Base-by-base conservation (phyloP, 805 yeast genomes). In the Zygotorulaspora danielsina region DNA sequence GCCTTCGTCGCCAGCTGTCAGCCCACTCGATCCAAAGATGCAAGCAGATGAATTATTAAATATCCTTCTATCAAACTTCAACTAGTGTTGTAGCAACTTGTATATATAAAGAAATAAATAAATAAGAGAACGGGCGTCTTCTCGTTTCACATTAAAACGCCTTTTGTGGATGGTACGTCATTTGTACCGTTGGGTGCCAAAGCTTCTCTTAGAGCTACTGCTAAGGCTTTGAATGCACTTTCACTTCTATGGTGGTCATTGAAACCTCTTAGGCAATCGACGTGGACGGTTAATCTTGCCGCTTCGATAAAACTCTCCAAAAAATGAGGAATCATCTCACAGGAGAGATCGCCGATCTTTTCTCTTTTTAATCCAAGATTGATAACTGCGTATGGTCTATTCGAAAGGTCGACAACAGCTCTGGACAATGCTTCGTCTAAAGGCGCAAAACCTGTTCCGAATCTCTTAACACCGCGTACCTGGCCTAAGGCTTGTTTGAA, bases 251-350 rank as follows among this genome's bases (percentile, higher is more conserved):
- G 98, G 64, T 93, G 98, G 64, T 93, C 98, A 63, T 93, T 93
- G 62, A 76, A 77, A 1, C 98, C 98, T 50, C 97, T 73, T 42
- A 93, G 59, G 62, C 96, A 86, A 65, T 93, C 98, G 24, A 93
- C 96, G 57, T 93, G 98, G 56, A 93, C 57, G 1, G 98, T 93
- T 39, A 93, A 74, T 44, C 83, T 82, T 1, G 97, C 96, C 28
- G 84, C 85, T 54, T 84, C 86, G 3, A 97, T 96, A 69, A 93
- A 93, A 53, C 95, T 82, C 63, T 88, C 95, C 46, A 93, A 61
- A 34, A 93, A 89, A 63, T 93, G 98, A n/a, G 97, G 97, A 48
- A 93, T 83, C 98, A 93, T 93, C 67, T 93, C 98, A 55, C 93
- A 78, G 25, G 88, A 78, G 37, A 93, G 72, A 55, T 85, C 95